These are phyloP conservation scores for Lecanosticta acicola DNA, from an alignment of 2,329 filamentous ascomycete species.

Conservation along the genomic window DNA sequence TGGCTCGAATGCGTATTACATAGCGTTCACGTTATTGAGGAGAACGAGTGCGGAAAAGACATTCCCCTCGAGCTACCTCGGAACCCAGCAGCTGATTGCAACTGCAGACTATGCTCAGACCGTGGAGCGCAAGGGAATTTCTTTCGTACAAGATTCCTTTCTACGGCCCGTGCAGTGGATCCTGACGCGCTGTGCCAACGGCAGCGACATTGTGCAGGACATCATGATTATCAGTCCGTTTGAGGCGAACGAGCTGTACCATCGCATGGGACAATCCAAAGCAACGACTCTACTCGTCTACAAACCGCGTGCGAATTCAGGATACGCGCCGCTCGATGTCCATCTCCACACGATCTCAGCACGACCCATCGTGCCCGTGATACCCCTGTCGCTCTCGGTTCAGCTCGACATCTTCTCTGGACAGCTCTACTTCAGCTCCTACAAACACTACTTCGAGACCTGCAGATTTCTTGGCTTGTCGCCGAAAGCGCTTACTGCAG, in stretches of 20 bases:
- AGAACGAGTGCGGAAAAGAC: constrained; percentile 5
- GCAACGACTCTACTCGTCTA: constrained; percentile 40
- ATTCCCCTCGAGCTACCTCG: constrained; percentile 4
- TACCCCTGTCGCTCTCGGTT: constrained; percentile 32
- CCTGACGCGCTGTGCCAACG: constrained; percentile 31
- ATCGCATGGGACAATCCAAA: constrained; percentile 36
- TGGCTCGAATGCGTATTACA: constrained; percentile 25
- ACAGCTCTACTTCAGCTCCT: constrained; percentile 56
- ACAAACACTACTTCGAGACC: constrained; percentile 46
- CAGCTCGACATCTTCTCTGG: constrained; percentile 63
- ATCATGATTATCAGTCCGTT: constrained; percentile 56
- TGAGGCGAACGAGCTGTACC: constrained; percentile 53
- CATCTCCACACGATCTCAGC: constrained; percentile 34
- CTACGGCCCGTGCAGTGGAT: constrained; percentile 54
- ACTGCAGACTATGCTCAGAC: constrained; percentile 14
- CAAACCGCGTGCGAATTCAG: constrained; percentile 45
- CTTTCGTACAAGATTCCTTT: constrained; percentile 40
- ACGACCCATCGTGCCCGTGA: background rate
- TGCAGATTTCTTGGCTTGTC: constrained; percentile 18
- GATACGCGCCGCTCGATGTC: constrained; percentile 43
- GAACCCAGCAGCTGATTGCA: constrained; percentile 14
- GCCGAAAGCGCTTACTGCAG: background rate
- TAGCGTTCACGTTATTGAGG: constrained; percentile 9
- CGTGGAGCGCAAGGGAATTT: background rate
- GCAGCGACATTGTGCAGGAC: constrained; percentile 9